Conservation (phyloP, 2,329 filamentous ascomycete species). For the Graphilbum ipis-grandicollis region DNA sequence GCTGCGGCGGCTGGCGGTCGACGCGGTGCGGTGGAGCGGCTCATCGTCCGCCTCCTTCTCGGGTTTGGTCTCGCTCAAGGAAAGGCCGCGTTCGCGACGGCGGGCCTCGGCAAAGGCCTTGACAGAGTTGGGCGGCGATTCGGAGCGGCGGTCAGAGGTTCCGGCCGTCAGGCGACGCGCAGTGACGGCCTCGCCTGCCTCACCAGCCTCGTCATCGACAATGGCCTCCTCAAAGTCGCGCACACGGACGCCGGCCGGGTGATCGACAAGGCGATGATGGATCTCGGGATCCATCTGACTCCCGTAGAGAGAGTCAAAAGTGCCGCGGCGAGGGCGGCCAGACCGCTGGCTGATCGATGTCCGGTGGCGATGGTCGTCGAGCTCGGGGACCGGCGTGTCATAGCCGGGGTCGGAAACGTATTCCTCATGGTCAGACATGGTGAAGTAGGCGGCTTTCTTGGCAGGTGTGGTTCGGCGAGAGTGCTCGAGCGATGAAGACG, state of each 20-base stretch:
- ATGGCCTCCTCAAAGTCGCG: conserved; percentile 81
- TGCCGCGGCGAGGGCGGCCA: conserved; percentile 49
- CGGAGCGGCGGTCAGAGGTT: conserved; percentile 45
- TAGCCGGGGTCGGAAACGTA: conserved; percentile 43
- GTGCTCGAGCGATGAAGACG: too few species aligned
- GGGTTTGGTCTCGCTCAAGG: conserved; percentile 28
- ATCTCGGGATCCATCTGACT: conserved; percentile 13
- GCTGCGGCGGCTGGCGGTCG: conserved; percentile 41
- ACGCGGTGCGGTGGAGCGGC: conserved; percentile 52
- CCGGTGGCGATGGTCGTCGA: conserved; percentile 76
- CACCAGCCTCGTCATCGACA: conserved; percentile 51
- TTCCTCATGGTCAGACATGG: conserved; percentile 53
- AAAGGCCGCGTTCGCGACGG: conserved; percentile 60
- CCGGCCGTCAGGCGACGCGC: conserved; percentile 39
- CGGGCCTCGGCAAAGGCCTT: conserved; percentile 91
- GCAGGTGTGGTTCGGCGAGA: background rate
- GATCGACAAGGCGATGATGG: background rate
- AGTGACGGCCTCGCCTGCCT: conserved; percentile 21
- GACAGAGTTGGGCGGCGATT: conserved; percentile 88
- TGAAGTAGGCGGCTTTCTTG: conserved; percentile 19
- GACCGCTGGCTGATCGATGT: conserved; percentile 39
- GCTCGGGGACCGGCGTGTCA: conserved; percentile 57
- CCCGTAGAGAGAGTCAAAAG: conserved; percentile 52
- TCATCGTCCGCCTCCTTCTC: conserved; percentile 21
- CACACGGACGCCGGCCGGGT: conserved; percentile 27